Evolutionary conservation across 768 basidiomycete genomes (phyloP).

Genomic region (Termitomyces titanicus): DNA sequence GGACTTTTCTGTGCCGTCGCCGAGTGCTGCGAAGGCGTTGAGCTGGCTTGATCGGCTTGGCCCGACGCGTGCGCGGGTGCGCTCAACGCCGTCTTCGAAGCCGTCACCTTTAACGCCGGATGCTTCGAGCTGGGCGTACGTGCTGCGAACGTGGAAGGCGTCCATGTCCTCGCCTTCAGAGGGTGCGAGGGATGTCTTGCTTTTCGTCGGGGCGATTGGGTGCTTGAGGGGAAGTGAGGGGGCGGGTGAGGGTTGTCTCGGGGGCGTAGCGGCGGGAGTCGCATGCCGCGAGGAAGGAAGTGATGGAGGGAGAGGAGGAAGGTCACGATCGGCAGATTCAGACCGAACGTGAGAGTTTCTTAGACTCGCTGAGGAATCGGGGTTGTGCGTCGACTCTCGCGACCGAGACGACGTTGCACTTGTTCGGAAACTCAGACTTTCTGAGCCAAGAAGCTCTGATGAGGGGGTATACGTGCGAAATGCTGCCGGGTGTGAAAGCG

Average conservation of each 20-base stretch:
- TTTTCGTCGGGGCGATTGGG: slow-evolving; percentile 32
- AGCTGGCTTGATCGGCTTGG: slow-evolving; percentile 55
- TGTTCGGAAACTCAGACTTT: slow-evolving; percentile 22
- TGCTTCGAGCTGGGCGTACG: slow-evolving; percentile 86
- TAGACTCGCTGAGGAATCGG: slow-evolving; percentile 12
- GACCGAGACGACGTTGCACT: slow-evolving; percentile 31
- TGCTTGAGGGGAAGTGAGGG: slow-evolving; percentile 28
- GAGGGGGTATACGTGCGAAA: slow-evolving; percentile 28
- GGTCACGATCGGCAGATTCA: slow-evolving; percentile 19
- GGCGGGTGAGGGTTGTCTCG: slow-evolving; percentile 19
- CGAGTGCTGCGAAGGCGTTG: slow-evolving; percentile 52
- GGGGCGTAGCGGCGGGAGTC: slow-evolving; percentile 25
- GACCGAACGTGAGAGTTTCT: slow-evolving; percentile 21
- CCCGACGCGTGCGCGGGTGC: slow-evolving; percentile 75
- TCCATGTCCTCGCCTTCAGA: slow-evolving; percentile 81
- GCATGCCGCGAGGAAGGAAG: slow-evolving; percentile 22
- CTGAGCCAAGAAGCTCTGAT: slow-evolving; percentile 26
- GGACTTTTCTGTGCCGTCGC: slow-evolving; percentile 55
- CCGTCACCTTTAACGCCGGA: slow-evolving; percentile 95
- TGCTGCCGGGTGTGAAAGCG: slow-evolving; percentile 2
- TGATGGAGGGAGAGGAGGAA: slow-evolving; percentile 30
- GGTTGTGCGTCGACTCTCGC: slow-evolving; percentile 20
- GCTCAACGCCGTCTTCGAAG: slow-evolving; percentile 90
- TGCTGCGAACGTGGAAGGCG: slow-evolving; percentile 78
- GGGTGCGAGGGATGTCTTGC: slow-evolving; percentile 60